phyloP scores from a whole-genome alignment of 371 early-diverging fungal genomes.

The Mucor plumbeus region DNA sequence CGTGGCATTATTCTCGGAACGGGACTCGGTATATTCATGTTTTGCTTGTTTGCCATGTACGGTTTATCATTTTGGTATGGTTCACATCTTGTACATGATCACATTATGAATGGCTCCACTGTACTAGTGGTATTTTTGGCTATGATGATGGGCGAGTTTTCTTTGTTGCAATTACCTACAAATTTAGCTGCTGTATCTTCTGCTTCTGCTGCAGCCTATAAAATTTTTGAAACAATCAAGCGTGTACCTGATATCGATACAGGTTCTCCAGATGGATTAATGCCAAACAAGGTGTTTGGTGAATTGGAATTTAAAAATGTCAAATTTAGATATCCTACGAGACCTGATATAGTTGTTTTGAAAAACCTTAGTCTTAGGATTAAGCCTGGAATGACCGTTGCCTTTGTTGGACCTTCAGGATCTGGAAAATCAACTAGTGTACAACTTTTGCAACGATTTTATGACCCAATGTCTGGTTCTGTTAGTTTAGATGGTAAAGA shows the following conservation, averaged over 20 bases:
- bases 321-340: constrained; percentile 74
- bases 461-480: constrained; percentile 69
- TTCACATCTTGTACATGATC: constrained; percentile 54
- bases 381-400: constrained; percentile 76
- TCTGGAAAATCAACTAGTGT: constrained; percentile 91
- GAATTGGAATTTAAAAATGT: constrained; percentile 75
- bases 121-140: constrained; percentile 73
- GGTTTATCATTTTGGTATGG: constrained; percentile 86
- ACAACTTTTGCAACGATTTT: constrained; percentile 88
- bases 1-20: constrained; percentile 56
- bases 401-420: constrained; percentile 85
- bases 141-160: constrained; percentile 67
- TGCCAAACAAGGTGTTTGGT: constrained; percentile 53
- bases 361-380: constrained; percentile 63
- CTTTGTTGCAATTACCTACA: constrained; percentile 56
- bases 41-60: constrained; percentile 67
- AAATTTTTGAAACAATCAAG: constrained; percentile 80
- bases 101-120: constrained; percentile 49
- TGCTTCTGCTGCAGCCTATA: constrained; percentile 69
- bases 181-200: constrained; percentile 61
- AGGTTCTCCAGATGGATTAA: constrained; percentile 52
- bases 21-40: constrained; percentile 69
- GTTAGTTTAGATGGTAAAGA: constrained; percentile 75
- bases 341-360: constrained; percentile 72
- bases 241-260: constrained; percentile 71